Conservation (phyloP, 2,329 filamentous ascomycete species). For the Dactylonectria estremocensis region DNA sequence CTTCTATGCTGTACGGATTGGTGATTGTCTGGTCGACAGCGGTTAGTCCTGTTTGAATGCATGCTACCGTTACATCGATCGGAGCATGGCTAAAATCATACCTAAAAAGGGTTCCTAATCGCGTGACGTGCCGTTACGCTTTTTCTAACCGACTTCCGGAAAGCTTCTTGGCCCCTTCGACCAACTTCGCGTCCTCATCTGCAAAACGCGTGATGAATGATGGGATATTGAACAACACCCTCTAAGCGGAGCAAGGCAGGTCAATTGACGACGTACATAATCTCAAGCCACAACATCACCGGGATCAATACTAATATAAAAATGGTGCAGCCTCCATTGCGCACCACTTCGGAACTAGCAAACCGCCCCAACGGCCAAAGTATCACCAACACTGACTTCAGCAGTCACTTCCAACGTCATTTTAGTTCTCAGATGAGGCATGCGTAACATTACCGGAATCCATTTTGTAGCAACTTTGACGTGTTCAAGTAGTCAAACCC, state of each 20-base stretch:
- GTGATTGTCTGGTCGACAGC: too few relatives aligned
- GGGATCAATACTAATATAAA: background rate
- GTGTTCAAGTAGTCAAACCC: background rate
- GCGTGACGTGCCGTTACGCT: background rate
- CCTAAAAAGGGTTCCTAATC: too few relatives aligned
- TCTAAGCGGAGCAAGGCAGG: too few relatives aligned
- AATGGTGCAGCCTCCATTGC: background rate
- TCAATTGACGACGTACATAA: too few relatives aligned
- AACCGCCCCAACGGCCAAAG: background rate
- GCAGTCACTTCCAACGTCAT: background rate
- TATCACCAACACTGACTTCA: background rate
- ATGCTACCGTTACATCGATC: too few relatives aligned
- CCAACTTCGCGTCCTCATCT: too few relatives aligned
- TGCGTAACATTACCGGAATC: background rate
- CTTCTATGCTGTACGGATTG: too few relatives aligned
- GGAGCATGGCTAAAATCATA: too few relatives aligned
- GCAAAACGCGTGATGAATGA: too few relatives aligned
- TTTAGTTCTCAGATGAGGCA: background rate
- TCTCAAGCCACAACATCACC: background rate
- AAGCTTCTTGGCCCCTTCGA: too few relatives aligned
- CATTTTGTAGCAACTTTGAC: slow-evolving; percentile 1
- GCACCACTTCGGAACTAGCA: background rate
- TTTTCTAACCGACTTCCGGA: background rate
- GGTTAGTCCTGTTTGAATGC: too few relatives aligned
- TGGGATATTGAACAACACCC: too few relatives aligned